Conservation (phyloP, 2,329 filamentous ascomycete species). For the Shiraia bambusicola region DNA sequence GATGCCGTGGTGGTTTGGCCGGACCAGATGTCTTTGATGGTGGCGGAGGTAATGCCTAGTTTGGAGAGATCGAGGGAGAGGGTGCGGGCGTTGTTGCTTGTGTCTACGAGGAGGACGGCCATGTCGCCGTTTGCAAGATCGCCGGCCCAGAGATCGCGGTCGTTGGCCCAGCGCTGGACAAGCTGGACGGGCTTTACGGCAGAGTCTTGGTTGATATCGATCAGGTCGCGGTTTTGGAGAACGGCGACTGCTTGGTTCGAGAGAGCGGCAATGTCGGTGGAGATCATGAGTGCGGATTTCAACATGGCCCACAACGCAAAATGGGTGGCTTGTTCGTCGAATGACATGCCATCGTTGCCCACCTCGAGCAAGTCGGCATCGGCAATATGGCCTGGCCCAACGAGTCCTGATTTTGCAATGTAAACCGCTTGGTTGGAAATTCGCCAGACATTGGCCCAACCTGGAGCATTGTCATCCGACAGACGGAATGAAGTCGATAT, state of each 20-base stretch:
- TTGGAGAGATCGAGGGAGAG: constrained; percentile 15
- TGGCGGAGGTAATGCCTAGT: constrained; percentile 16
- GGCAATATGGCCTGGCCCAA: constrained; percentile 20
- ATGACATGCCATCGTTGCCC: constrained; percentile 19
- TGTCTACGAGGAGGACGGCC: constrained; percentile 20
- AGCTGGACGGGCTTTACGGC: constrained; percentile 22
- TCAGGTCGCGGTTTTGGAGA: constrained; percentile 23
- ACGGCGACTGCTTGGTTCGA: constrained; percentile 15
- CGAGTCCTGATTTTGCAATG: constrained; percentile 16
- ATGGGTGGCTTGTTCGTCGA: constrained; percentile 25
- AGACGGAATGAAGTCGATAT: constrained; percentile 23
- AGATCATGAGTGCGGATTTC: constrained; percentile 24
- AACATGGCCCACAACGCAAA: constrained; percentile 25
- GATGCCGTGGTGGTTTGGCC: constrained; percentile 9
- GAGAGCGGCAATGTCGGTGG: constrained; percentile 15
- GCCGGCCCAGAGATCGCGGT: constrained; percentile 21
- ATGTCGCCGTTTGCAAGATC: constrained; percentile 23
- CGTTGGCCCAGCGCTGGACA: constrained; percentile 19
- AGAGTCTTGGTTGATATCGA: constrained; percentile 23
- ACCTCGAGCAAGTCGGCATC: constrained; percentile 24
- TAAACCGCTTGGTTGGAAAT: constrained; percentile 25
- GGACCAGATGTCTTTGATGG: constrained; percentile 22
- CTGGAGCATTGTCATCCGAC: constrained; percentile 17
- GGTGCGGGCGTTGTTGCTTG: constrained; percentile 17
- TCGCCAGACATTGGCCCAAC: constrained; percentile 19